Base-by-base conservation (phyloP, 176 grass and related monocot species). In the Panicum miliaceum region DNA sequence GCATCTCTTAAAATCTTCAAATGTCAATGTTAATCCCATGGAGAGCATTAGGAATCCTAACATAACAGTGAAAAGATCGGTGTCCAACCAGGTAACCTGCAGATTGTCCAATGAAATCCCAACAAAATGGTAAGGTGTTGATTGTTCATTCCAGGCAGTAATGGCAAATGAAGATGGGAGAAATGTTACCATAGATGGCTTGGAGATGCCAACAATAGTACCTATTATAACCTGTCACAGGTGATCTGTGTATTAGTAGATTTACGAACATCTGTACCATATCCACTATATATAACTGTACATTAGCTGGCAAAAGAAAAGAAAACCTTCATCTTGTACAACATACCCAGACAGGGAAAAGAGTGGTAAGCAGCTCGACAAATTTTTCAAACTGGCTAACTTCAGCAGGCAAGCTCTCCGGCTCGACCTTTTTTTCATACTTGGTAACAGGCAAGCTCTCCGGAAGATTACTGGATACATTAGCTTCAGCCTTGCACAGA, bases 71-170 rank as follows among this genome's bases (percentile, higher is more conserved):
- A 99, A 99, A 81, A 99, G 93, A 81, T 99, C 93, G 1, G 96
- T 99, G 71, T 96, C 93, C 85, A 99, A 81, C 93, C 96, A 99
- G 62, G 96, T 99, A 81, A 99, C 96, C 96, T 96, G 81, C 73
- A 27, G 15, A 38, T 57, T 12, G 51, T 56, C 64, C 35, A 76
- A 81, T 27, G 52, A 81, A 84, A 77, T 41, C 73, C 69, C 73
- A 43, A 76, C 32, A 85, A n/a, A 50, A 32, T 77, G 25, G 16
- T 77, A 79, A 32, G 64, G 45, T 25, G 50, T 76, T 66, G 74
- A 65, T 20, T 61, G 60, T 34, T 46, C 2, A 69, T 25, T 86
- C 46, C 37, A 79, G 27, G 75, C 59, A 85, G 40, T 41, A 85
- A 82, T 51, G 5, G 8, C 67, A 52, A 68, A 42, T 71, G 36